Conservation (phyloP, 1,284 basidiomycete species). For the Ganoderma lingzhi region DNA sequence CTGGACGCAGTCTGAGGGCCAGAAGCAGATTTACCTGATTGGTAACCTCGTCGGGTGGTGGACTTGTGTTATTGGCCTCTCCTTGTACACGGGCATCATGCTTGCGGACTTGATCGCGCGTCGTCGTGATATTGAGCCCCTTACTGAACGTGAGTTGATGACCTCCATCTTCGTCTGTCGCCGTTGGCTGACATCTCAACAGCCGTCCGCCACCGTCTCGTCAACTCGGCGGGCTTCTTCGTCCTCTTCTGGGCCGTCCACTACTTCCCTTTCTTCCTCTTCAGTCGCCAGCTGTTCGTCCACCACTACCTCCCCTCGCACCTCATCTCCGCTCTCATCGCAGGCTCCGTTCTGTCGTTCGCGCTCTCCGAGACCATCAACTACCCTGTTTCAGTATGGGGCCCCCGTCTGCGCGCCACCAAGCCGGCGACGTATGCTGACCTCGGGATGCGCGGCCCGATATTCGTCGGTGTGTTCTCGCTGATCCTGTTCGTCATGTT, state of each 20-base stretch:
- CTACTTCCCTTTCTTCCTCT: conserved; percentile 98
- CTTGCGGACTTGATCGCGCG: conserved; percentile 91
- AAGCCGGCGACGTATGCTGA: conserved; percentile 75
- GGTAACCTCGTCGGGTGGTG: conserved; percentile 98
- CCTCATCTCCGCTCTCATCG: conserved; percentile 90
- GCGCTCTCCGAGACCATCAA: conserved; percentile 93
- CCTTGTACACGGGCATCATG: conserved; percentile 90
- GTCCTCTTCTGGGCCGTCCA: conserved; percentile 94
- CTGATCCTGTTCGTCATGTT: conserved; percentile 75
- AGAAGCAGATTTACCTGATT: conserved; percentile 96
- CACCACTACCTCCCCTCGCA: conserved; percentile 99
- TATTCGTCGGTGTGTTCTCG: conserved; percentile 67
- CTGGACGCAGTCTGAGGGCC: conserved; percentile 89
- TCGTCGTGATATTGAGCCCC: conserved; percentile 85
- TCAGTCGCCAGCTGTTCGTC: conserved; percentile 96
- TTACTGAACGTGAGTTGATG: conserved; percentile 78
- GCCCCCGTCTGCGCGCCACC: conserved; percentile 57
- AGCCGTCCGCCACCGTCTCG: conserved; percentile 91
- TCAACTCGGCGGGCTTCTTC: conserved; percentile 98
- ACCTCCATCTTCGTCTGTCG: neutral
- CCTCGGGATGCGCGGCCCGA: conserved; percentile 72
- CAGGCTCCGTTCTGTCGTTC: conserved; percentile 93
- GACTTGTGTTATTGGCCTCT: conserved; percentile 86
- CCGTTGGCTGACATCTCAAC: conserved; percentile 24
- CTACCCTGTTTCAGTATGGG: conserved; percentile 82